Conservation (phyloP, 2,329 filamentous ascomycete species). For the Aspergillus fischeri region DNA sequence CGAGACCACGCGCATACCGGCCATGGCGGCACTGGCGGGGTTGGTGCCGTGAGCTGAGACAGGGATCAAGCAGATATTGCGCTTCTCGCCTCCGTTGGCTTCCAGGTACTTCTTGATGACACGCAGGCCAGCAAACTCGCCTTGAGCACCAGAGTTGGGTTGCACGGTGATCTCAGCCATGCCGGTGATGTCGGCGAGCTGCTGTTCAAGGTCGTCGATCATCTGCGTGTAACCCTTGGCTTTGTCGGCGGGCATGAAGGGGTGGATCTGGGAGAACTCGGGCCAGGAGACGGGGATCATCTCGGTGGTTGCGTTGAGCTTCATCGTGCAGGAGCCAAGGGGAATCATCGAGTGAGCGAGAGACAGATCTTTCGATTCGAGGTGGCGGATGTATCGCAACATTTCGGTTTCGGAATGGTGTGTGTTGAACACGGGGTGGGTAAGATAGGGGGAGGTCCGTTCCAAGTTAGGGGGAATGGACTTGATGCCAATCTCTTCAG, state of each 20-base stretch:
- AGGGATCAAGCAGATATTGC: slow-evolving; percentile 90
- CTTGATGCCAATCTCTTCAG: slow-evolving; percentile 34
- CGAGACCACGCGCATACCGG: slow-evolving; percentile 87
- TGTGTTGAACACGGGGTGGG: slow-evolving; percentile 89
- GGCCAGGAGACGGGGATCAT: slow-evolving; percentile 82
- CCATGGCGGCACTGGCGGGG: slow-evolving; percentile 91
- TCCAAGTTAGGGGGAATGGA: slow-evolving; percentile 54
- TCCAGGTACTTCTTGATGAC: slow-evolving; percentile 83
- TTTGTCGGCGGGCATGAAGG: slow-evolving; percentile 64
- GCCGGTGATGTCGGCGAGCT: slow-evolving; percentile 78
- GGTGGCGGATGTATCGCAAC: slow-evolving; percentile 85
- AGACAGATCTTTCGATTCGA: slow-evolving; percentile 91
- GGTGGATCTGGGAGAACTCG: slow-evolving; percentile 75
- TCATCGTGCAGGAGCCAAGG: slow-evolving; percentile 96
- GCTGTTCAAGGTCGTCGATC: slow-evolving; percentile 67
- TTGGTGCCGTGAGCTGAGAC: slow-evolving; percentile 96
- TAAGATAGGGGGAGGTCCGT: slow-evolving; percentile 71
- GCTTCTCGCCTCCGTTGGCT: slow-evolving; percentile 58
- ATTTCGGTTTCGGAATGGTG: slow-evolving; percentile 95
- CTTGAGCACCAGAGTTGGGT: slow-evolving; percentile 93
- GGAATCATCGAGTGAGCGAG: slow-evolving; percentile 97
- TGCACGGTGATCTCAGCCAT: slow-evolving; percentile 88
- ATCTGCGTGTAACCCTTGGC: slow-evolving; percentile 66
- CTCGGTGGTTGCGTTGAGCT: slow-evolving; percentile 88
- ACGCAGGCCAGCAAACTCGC: slow-evolving; percentile 86